phyloP scores from a whole-genome alignment of 805 yeast genomes.

The Candida insectorum region DNA sequence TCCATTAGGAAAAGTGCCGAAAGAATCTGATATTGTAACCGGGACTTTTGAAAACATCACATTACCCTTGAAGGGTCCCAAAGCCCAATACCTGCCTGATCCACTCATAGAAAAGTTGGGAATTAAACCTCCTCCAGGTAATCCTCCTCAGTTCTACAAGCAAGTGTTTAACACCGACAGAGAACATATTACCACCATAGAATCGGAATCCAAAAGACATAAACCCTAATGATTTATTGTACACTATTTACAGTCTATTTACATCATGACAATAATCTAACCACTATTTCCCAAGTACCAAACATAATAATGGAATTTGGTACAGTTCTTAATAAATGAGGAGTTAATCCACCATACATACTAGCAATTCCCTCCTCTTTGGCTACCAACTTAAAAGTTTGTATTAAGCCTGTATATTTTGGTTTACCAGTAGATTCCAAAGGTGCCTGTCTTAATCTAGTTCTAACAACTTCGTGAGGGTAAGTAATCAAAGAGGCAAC shows the following conservation, averaged over 20 bases:
- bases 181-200: constrained; percentile 3
- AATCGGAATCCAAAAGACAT: constrained; percentile 2
- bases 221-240: too few species aligned
- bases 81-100: constrained; percentile 22
- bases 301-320: constrained; percentile 98
- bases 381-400: constrained; percentile 79
- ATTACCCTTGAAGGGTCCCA: constrained; percentile 23
- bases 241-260: too few species aligned
- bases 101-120: constrained; percentile 22
- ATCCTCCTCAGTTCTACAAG: constrained; percentile 47
- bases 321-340: constrained; percentile 93
- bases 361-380: constrained; percentile 91
- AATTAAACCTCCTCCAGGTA: constrained; percentile 37
- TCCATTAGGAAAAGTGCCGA: constrained; percentile 55
- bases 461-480: constrained; percentile 96
- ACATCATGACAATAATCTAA: constrained; percentile 26
- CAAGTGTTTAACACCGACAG: constrained; percentile 29
- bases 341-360: constrained; percentile 97
- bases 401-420: constrained; percentile 85
- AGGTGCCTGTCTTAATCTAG: constrained; percentile 94
- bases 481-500: constrained; percentile 89
- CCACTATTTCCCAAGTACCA: constrained; percentile 92
- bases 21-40: constrained; percentile 1
- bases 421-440: constrained; percentile 64
- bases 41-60: constrained; percentile 23